A percentile compares a stretch with the other conserved stretches of the same genome.
These are phyloP conservation scores for Suillus weaverae DNA, from an alignment of 768 basidiomycete species.

Conservation along the genomic window DNA sequence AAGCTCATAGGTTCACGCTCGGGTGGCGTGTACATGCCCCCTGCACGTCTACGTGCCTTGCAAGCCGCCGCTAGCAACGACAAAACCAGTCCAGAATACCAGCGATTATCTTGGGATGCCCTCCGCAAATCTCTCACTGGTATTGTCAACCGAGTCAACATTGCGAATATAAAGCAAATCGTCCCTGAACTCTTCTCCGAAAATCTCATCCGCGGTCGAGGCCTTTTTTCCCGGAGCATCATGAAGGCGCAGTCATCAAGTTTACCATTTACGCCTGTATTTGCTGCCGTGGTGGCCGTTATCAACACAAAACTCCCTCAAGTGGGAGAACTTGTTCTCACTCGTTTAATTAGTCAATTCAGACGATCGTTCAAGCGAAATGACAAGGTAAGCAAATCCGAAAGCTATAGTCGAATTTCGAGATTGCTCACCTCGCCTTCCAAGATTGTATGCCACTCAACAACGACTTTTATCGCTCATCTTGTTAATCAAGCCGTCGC, in stretches of 20 bases:
- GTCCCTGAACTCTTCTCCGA: constrained; percentile 90
- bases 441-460: constrained; percentile 90
- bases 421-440: neutral
- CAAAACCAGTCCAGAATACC: constrained; percentile 86
- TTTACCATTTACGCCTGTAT: constrained; percentile 96
- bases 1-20: constrained; percentile 80
- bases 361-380: constrained; percentile 93
- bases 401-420: constrained; percentile 3
- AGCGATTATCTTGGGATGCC: constrained; percentile 96
- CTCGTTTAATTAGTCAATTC: constrained; percentile 92
- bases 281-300: constrained; percentile 90
- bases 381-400: constrained; percentile 74
- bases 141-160: constrained; percentile 99
- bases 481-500: constrained; percentile 93
- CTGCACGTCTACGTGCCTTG: constrained; percentile 87
- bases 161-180: constrained; percentile 92
- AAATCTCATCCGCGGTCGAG: constrained; percentile 91
- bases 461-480: constrained; percentile 88
- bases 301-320: constrained; percentile 97
- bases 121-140: constrained; percentile 96
- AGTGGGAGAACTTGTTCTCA: constrained; percentile 89
- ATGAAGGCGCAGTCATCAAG: constrained; percentile 99
- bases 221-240: constrained; percentile 88
- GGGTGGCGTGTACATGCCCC: constrained; percentile 96
- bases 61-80: constrained; percentile 74